Evolutionary conservation across 257 asterid species (phyloP), one percentile per base, ranked within the genome.

Genomic region (Rehmannia glutinosa): DNA sequence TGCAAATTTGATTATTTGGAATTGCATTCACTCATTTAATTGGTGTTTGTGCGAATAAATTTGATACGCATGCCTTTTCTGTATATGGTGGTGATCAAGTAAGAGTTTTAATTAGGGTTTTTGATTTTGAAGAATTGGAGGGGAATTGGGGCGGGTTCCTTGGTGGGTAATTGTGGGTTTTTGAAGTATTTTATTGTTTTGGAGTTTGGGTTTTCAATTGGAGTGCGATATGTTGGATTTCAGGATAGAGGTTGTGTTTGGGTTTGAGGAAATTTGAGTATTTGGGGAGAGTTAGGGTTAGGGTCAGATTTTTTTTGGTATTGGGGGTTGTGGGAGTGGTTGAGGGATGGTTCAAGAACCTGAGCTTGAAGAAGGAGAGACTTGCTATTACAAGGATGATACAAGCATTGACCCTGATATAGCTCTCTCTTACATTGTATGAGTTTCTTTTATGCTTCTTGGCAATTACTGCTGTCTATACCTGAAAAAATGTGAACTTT

Each of bases 361-460:
- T 59, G 96, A 87, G 79, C 87, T 90, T 78, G 99, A 93, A 76
- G 99, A 90, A 85, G 96, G 97, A 55, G 97, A 87, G 83, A 83
- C 87, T 68, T 62, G 79, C 67, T 79, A 71, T 70, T 63, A 73
- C 75, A 64, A 73, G 76, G 94, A 83, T 69, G 92, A 81, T 73
- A 62, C 75, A 71, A 82, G 56, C 82, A 71, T 79, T 71, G 96
- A 93, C 73, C 90, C 90, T 81, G 96, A 93, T 58, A 75, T 83
- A 28, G 85, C 83, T 42, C 87, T 93, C 73, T 84, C 99, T 77
- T 93, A 93, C 91, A 74, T 93, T 75, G 97, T 93, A 93, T 81
- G 97, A 69, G 75, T 73, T 70, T 77, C 60, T 78, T 55, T 62
- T 49, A 66, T 74, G 76, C 71, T 59, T 69, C 41, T 63, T 75